Evolutionary conservation across 1,139 yeast species (phyloP), one percentile per base, ranked within the genome.

Genomic region (Debaryomycetaceae sp.): DNA sequence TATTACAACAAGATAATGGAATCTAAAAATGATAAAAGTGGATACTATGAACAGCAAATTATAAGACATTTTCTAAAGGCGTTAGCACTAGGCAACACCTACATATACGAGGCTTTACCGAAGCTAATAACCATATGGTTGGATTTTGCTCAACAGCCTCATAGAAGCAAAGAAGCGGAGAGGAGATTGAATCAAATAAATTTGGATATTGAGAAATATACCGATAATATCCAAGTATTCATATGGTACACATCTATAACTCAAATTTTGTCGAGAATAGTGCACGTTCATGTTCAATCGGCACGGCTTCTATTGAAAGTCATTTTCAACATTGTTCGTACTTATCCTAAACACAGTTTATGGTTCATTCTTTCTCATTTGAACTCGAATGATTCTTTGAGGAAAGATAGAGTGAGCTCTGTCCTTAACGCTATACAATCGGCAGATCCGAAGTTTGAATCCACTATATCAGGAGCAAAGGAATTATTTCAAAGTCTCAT

Each of bases 41-140:
- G 97, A 0, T 73, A 74, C n/a, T 75, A 82, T 51, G 93, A 88
- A 54, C 76, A 71, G 24, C 78, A 78, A 34, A 82, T 90, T 24
- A 81, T 90, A 6, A 65, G 78, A 6, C 76, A 79, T 45, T 89
- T 87, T 54, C 66, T 86, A 36, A 73, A 79, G 31, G 84, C 97
- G 0, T 76, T 91, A 41, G 80, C 80, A 13, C 76, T 77, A 45
- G 95, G 96, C 0, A 75, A 83, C 6, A 77, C 80, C 40, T 86
- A 81, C 58, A 76, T 88, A 4, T 84, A 84, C 57, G 98, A 95
- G 63, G 87, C 95, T 0, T 67, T 95, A 22, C 99, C 99, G 0
- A 90, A 90, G 58, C 78, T 90, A 24, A 76, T 93, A 6, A 91
- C 97, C 0, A 76, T 90, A 17, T 95, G 99, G 99, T 70, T 95